Conservation (phyloP, 768 basidiomycete genomes). For the Tephrocybe sp. region DNA sequence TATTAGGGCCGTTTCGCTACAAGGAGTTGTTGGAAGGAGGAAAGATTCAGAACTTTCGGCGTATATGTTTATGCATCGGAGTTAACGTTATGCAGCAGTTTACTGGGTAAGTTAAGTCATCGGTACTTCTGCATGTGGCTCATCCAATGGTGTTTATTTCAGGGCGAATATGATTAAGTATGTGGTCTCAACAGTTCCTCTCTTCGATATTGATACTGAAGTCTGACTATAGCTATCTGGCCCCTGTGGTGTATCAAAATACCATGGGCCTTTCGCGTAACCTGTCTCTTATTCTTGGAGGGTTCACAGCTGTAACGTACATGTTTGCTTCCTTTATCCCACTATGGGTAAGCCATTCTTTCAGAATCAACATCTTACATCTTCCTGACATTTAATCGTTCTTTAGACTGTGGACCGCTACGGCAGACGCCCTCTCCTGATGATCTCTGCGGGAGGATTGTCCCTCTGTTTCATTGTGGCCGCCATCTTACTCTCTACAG, state of each 20-base stretch:
- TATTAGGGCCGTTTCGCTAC: slow-evolving; percentile 34
- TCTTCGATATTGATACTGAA: background rate
- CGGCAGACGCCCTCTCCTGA: slow-evolving; percentile 36
- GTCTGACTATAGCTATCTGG: slow-evolving; percentile 29
- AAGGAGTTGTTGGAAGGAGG: slow-evolving; percentile 34
- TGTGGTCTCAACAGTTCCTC: background rate
- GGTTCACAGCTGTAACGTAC: slow-evolving; percentile 38
- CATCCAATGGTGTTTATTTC: background rate
- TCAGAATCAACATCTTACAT: too few relatives aligned
- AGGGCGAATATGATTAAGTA: slow-evolving; percentile 42
- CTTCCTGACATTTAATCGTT: too few relatives aligned
- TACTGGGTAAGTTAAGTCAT: slow-evolving; percentile 28
- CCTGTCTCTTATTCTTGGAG: slow-evolving; percentile 39
- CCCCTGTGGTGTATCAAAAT: slow-evolving; percentile 40
- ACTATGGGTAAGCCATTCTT: slow-evolving; percentile 26
- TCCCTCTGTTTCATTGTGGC: slow-evolving; percentile 38
- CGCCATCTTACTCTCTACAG: slow-evolving; percentile 33
- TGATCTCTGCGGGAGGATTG: slow-evolving; percentile 35
- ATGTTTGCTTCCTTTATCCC: slow-evolving; percentile 42
- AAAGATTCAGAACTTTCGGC: slow-evolving; percentile 35
- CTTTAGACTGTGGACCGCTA: slow-evolving; percentile 38
- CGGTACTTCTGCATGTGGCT: too few relatives aligned
- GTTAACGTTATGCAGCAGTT: slow-evolving; percentile 44
- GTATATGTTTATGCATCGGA: slow-evolving; percentile 37
- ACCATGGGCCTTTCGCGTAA: slow-evolving; percentile 40